phyloP scores from a whole-genome alignment of 2,329 filamentous ascomycete genomes.

The Volutella citrinella region DNA sequence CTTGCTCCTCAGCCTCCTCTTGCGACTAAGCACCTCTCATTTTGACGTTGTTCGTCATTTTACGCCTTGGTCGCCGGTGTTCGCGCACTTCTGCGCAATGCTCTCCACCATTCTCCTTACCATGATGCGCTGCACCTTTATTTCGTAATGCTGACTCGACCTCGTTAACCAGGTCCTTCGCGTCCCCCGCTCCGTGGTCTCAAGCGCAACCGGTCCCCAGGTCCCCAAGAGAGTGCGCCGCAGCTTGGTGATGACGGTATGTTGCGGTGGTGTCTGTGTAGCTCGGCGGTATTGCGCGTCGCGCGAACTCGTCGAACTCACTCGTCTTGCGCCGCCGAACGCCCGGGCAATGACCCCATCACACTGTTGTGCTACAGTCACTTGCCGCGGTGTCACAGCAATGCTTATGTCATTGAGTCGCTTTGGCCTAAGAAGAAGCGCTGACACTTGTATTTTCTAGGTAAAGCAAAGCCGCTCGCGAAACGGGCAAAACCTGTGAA shows the following conservation, averaged over 20 bases:
- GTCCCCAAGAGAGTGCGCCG: constrained; percentile 50
- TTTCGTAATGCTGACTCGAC: constrained; percentile 24
- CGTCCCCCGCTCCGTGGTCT: constrained; percentile 61
- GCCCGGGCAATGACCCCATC: no score
- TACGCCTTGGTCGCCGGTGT: no score
- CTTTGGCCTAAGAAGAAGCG: no score
- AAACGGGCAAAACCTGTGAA: constrained; percentile 65
- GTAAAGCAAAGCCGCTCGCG: constrained; percentile 44
- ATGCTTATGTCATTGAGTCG: constrained; percentile 16
- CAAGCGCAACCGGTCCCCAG: constrained; percentile 78
- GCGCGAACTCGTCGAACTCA: no score
- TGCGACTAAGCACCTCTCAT: no score
- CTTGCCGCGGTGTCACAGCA: constrained; percentile 30
- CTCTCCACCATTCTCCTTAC: no score
- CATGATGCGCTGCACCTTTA: background rate
- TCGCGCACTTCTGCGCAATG: no score
- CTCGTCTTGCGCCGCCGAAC: constrained; percentile 20
- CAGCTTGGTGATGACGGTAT: constrained; percentile 69
- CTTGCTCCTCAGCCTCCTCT: constrained; percentile 5
- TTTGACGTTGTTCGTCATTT: no score
- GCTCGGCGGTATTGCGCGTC: constrained; percentile 33
- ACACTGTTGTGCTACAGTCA: constrained; percentile 31
- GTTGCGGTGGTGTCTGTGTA: constrained; percentile 42
- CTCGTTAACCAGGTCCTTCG: constrained; percentile 42
- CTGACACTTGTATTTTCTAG: no score